Evolutionary conservation across 306 rosid genomes (phyloP), one percentile per base, ranked within the genome.

Genomic region (Datisca glomerata): DNA sequence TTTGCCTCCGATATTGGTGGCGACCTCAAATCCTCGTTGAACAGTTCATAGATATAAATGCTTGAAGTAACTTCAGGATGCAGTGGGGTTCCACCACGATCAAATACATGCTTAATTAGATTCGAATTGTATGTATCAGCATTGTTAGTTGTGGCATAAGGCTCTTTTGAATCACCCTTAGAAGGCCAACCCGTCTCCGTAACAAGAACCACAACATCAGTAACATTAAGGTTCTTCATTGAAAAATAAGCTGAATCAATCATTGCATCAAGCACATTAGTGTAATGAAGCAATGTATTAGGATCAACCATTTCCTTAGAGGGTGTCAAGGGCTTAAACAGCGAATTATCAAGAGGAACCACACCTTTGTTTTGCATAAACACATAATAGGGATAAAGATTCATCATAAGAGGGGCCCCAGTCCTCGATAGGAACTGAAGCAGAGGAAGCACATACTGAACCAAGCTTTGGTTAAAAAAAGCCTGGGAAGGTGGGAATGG

Each of bases 401-500:
- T 86, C 69, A 86, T 68, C 96, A 78, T 86, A 8, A 86, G 35
- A 0, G 96, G 96, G 0, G 96, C 63, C 34, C 73, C 75, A 0
- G 79, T 78, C 54, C 47, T 56, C 0, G 96, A 86, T 18, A 68
- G 59, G 53, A 86, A 81, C 59, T 43, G 70, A 44, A 81, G 80
- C 13, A 86, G 42, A 21, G 93, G 94, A 11, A 71, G 49, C 1
- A 85, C 23, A 24, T 53, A 6, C 0, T 67, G 68, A 7, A 62
- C 10, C 7, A 66, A 51, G 69, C 64, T 70, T 16, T 86, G 83
- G 65, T 86, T 86, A 58, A 86, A 86, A 56, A 62, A 86, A 4
- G 96, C 74, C 41, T 86, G 96, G 5, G 96, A 86, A 4, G 96
- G 96, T 2, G 96, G 96, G 37, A 86, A 86, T 2, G 96, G 77